Evolutionary conservation across 106 monocot genomes (phyloP), one percentile per base, ranked within the genome.

Genomic region (Acorus gramineus): DNA sequence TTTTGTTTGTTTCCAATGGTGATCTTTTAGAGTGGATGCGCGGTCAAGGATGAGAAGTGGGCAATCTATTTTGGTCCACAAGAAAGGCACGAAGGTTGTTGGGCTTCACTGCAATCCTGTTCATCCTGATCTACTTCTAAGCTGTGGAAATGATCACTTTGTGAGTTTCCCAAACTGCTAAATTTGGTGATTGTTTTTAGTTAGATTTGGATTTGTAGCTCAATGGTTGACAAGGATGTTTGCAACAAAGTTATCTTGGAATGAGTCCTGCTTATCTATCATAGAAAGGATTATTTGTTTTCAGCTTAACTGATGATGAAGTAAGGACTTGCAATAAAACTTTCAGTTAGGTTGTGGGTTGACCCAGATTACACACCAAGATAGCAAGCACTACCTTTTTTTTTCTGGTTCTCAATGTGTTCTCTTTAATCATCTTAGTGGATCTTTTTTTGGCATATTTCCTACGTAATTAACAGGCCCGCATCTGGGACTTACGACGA

Each of bases 121-220:
- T 57, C 80, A 80, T 58, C 87, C 90, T 53, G 90, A 90, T 75
- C 62, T 90, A 55, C 74, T 95, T 72, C 73, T 95, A 64, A 95
- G 90, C 56, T 87, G 90, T 65, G 95, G 95, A 69, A 95, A 95
- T 76, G 95, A 95, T 72, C 95, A 90, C 69, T 90, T 78, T 82
- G 95, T 95, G 82, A 85, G 95, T 80, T 69, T 7, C 46, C 44
- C 4, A 42, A 7, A 6, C 44, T 5, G 7, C 28, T 7, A 28
- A 59, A 43, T 43, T 9, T 0, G 44, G 7, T 43, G 4, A 42
- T 2, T 59, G 42, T 4, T 43, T 59, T 59, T 5, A 43, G 42
- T 59, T 28, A 59, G 14, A 43, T 42, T 14, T 14, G 7, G 42
- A 44, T 3, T 59, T 5, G 7, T 4, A 2, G 3, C 42, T 59